Conservation (phyloP, 2,329 filamentous ascomycete genomes). For the Penicillium expansum region DNA sequence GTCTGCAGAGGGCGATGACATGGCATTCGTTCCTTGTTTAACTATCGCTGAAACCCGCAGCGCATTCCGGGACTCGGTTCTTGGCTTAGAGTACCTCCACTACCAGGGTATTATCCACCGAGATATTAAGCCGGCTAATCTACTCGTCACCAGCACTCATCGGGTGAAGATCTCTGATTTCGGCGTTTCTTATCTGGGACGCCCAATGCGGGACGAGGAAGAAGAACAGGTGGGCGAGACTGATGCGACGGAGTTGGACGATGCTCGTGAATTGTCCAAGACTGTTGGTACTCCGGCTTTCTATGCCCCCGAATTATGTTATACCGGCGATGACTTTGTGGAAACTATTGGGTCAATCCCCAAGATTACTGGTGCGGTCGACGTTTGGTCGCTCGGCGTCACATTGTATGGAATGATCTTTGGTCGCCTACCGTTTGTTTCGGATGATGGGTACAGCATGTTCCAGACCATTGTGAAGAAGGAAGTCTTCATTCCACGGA, state of each 20-base stretch:
- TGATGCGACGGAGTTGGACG: conserved; percentile 82
- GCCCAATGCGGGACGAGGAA: conserved; percentile 79
- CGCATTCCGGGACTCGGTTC: conserved; percentile 86
- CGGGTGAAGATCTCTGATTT: conserved; percentile 98
- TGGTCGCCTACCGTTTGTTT: conserved; percentile 88
- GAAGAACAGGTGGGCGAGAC: conserved; percentile 74
- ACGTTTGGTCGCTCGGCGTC: conserved; percentile 95
- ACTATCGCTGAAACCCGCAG: conserved; percentile 78
- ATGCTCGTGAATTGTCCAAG: conserved; percentile 94
- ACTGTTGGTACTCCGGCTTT: conserved; percentile 97
- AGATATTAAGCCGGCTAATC: conserved; percentile 85
- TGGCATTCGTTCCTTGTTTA: conserved; percentile 89
- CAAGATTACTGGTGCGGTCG: conserved; percentile 87
- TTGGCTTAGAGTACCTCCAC: conserved; percentile 90
- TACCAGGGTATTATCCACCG: conserved; percentile 82
- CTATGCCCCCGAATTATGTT: conserved; percentile 94
- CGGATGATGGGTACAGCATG: conserved; percentile 86
- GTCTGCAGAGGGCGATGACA: conserved; percentile 67
- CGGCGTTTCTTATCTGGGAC: conserved; percentile 94
- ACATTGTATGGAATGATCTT: conserved; percentile 95
- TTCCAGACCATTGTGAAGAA: conserved; percentile 89
- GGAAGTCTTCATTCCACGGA: conserved; percentile 82
- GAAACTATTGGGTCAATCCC: conserved; percentile 56
- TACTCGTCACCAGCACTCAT: conserved; percentile 80
- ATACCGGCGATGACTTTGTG: conserved; percentile 67